These are phyloP conservation scores for Cladosporium colombiae DNA, from an alignment of 2,329 filamentous ascomycete genomes.

Conservation along the genomic window DNA sequence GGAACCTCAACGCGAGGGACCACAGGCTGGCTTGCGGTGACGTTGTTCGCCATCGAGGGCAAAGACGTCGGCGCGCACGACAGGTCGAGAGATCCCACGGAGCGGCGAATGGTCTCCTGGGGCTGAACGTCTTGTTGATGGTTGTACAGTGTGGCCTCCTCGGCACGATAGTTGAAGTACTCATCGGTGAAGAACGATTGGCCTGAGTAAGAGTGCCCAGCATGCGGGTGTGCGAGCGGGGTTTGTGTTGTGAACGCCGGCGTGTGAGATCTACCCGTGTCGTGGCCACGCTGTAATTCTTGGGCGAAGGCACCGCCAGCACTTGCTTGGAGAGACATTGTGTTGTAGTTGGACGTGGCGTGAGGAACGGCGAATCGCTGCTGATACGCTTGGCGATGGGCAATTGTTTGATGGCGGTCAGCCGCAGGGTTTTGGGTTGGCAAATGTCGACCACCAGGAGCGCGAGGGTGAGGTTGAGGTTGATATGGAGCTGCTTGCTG, in stretches of 20 bases:
- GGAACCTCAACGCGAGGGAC: neutral
- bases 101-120: neutral
- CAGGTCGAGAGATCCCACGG: neutral
- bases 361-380: neutral
- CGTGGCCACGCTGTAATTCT: neutral
- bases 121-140: neutral
- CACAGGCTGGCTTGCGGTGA: neutral
- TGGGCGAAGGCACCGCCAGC: neutral
- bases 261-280: neutral
- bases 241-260: neutral
- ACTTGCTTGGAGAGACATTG: neutral
- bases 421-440: neutral
- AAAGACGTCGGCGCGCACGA: neutral
- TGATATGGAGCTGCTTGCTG: neutral
- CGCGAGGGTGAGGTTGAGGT: neutral
- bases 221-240: neutral
- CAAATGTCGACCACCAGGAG: neutral
- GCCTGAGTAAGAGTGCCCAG: neutral
- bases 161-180: slow-evolving; percentile 3
- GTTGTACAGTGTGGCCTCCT: slow-evolving; percentile 9
- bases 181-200: slow-evolving; percentile 14
- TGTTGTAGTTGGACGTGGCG: neutral
- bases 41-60: neutral
- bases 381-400: neutral
- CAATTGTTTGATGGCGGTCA: neutral